Conservation (phyloP, 2,329 filamentous ascomycete species). For the Massarina eburnea region DNA sequence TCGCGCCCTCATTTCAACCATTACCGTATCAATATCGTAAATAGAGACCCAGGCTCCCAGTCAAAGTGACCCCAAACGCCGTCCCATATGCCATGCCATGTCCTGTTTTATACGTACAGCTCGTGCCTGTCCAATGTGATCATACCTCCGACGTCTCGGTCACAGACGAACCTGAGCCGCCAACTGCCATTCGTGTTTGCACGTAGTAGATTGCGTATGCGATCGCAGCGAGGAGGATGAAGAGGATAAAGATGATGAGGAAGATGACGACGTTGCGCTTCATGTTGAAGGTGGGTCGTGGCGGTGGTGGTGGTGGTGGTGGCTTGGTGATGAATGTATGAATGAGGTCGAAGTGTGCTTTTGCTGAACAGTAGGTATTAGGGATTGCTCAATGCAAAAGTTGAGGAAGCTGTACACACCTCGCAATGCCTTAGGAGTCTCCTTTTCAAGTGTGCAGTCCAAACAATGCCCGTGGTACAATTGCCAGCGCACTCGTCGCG, state of each 20-base stretch:
- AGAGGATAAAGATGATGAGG: slow-evolving; percentile 56
- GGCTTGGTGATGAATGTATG: neutral
- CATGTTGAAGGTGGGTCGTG: slow-evolving; percentile 38
- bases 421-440: neutral
- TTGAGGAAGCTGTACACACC: slow-evolving; percentile 8
- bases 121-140: neutral
- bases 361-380: neutral
- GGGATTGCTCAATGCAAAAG: neutral
- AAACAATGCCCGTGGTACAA: neutral
- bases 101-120: neutral
- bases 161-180: slow-evolving; percentile 31
- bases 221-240: slow-evolving; percentile 53
- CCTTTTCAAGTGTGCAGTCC: neutral
- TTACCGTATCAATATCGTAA: neutral
- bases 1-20: neutral
- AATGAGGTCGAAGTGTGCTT: neutral
- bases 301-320: slow-evolving; percentile 1
- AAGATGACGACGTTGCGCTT: slow-evolving; percentile 56
- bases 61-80: neutral
- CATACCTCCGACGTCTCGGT: slow-evolving; percentile 35
- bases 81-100: neutral
- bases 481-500: slow-evolving; percentile 6
- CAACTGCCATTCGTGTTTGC: slow-evolving; percentile 46
- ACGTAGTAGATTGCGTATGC: slow-evolving; percentile 54
- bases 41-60: neutral